Evolutionary conservation across 345 rosid genomes (phyloP), one percentile per base, ranked within the genome.

Genomic region (Gossypium bickii): DNA sequence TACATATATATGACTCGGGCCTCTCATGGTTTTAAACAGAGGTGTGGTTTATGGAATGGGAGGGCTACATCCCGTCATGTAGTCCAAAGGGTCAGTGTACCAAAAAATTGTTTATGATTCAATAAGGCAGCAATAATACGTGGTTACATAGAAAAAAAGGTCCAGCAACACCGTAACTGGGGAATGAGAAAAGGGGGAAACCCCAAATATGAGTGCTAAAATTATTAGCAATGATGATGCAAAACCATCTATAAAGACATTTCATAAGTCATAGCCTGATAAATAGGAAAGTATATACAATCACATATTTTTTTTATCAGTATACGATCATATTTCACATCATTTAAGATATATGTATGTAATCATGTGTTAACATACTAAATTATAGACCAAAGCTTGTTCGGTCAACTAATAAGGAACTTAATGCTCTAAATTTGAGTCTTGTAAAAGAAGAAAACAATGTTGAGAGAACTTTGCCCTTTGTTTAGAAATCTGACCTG

Each of bases 251-350:
- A n/a, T 49, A 43, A 41, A 68, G 43, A 48, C 9, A 12, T 38
- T 48, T 68, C 72, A 15, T 25, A 68, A 68, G 24, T 9, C 59
- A 55, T 55, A 68, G 57, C 43, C 57, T 68, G 72, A 16, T 18
- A 51, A 18, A 18, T 18, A 18, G 13, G 25, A 65, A 17, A 25
- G 29, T 65, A 12, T 65, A 12, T 12, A 10, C 17, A 29, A 65
- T 12, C 49, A 8, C 38, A 4, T 4, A 0, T 34, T 34, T 34
- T 34, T 34, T 29, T 34, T 34, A 34, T 34, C 6, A 15, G 51
- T 65, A 20, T 5, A 4, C 9, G 70, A 65, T 47, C 49, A 8
- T 16, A 64, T 20, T 66, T 66, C 71, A 45, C 18, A 67, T 45
- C 47, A 43, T 67, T 44, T 4, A 44, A 66, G 17, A 44, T 66